These are phyloP conservation scores for Penicillium cataractarum DNA, from an alignment of 495 filamentous ascomycete species.

Conservation along the genomic window DNA sequence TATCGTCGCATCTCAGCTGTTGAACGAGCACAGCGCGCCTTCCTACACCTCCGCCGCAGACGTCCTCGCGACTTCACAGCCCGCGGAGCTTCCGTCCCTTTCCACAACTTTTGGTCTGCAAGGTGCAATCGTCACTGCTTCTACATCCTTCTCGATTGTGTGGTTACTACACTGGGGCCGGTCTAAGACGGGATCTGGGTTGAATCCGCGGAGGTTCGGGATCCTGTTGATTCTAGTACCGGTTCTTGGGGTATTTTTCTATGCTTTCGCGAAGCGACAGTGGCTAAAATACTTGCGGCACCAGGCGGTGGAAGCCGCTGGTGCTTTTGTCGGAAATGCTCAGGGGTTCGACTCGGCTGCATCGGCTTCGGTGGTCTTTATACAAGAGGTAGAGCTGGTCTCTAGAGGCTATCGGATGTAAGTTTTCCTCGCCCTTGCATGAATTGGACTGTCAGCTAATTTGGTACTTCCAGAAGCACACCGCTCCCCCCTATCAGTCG, in stretches of 20 bases:
- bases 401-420: conserved; percentile 92
- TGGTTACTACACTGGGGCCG: conserved; percentile 72
- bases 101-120: conserved; percentile 50
- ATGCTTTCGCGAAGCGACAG: conserved; percentile 76
- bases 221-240: conserved; percentile 61
- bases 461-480: conserved; percentile 61
- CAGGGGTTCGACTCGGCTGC: conserved; percentile 84
- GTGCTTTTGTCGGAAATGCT: conserved; percentile 69
- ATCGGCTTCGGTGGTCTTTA: conserved; percentile 77
- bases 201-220: conserved; percentile 53
- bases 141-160: conserved; percentile 68
- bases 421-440: too few relatives aligned
- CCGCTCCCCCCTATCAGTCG: conserved; percentile 84
- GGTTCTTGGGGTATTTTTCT: conserved; percentile 59
- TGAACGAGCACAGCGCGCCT: conserved; percentile 66
- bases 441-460: background rate
- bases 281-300: conserved; percentile 83
- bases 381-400: conserved; percentile 96
- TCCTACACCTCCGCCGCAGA: conserved; percentile 50
- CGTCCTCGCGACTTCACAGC: conserved; percentile 39
- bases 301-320: conserved; percentile 75
- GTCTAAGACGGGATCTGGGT: conserved; percentile 36
- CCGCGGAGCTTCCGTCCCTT: conserved; percentile 42
- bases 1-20: conserved; percentile 89
- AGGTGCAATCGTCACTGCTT: conserved; percentile 55